Conservation (phyloP, 768 basidiomycete species). For the Lactarius sanguifluus region DNA sequence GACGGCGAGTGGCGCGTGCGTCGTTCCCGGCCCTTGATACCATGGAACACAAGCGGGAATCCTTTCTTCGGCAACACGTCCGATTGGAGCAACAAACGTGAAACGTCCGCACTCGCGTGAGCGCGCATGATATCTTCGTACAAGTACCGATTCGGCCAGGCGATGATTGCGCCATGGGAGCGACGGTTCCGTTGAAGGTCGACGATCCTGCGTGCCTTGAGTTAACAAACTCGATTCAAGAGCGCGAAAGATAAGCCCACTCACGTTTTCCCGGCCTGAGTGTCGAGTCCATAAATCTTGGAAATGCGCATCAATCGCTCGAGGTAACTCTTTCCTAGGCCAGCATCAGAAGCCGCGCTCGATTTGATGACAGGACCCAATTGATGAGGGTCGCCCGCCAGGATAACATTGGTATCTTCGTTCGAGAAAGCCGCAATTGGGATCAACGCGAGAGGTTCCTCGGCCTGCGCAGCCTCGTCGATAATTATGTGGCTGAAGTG, state of each 20-base stretch:
- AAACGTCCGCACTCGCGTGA: conserved; percentile 33
- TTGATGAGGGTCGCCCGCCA: conserved; percentile 72
- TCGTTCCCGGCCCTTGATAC: conserved; percentile 39
- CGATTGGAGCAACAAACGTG: conserved; percentile 34
- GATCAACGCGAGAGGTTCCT: conserved; percentile 65
- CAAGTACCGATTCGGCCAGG: conserved; percentile 60
- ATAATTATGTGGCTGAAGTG: conserved; percentile 69
- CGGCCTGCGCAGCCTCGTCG: conserved; percentile 73
- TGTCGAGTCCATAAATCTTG: conserved; percentile 28
- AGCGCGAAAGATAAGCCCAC: not conserved
- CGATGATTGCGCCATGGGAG: conserved; percentile 59
- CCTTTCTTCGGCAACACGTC: conserved; percentile 33
- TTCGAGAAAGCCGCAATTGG: conserved; percentile 60
- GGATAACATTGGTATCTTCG: conserved; percentile 52
- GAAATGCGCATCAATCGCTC: conserved; percentile 50
- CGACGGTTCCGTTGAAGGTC: conserved; percentile 67
- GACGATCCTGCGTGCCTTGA: conserved; percentile 46
- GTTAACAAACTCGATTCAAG: not conserved
- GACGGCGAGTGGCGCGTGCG: conserved; percentile 41
- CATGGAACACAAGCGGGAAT: conserved; percentile 40
- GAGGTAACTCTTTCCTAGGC: conserved; percentile 58
- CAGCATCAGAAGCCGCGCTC: conserved; percentile 52
- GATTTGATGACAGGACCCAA: conserved; percentile 69
- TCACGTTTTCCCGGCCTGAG: conserved; percentile 27
- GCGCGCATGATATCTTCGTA: conserved; percentile 46